Base-by-base conservation (phyloP, 2,329 filamentous ascomycete genomes). In the Xylariales sp. region DNA sequence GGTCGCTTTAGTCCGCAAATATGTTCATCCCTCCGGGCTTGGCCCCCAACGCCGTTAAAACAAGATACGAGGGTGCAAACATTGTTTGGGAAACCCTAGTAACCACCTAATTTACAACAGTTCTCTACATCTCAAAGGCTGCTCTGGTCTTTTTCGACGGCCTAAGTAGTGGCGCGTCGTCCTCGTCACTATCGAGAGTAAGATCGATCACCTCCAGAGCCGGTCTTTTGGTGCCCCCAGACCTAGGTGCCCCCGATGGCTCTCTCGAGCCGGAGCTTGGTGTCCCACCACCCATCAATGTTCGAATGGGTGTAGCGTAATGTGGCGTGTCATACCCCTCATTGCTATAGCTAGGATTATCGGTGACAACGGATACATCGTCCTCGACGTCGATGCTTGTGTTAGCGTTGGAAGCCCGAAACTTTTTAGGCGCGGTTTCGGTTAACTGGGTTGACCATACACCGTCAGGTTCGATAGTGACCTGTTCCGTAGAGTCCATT, bases 391-490 rank as follows among this genome's bases (percentile, higher is more conserved):
- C 81, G 34, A 80, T 71, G 55, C 76, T 71, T 5, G 70, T 69
- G 63, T 75, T 73, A 2, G 73, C 60, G 10, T 75, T 61, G n/a
- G 75, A 75, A 34, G 69, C 62, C 5, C 73, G 69, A 9, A 75
- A 68, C 45, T 73, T 73, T 60, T 71, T 76, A 4, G 77, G 73
- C 45, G 78, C 75, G 2, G 72, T 64, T 43, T 81, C 80, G 3
- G 75, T 72, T 9, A 75, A 75, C 50, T 83, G 82, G 7, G 78
- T 76, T 57, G 80, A 79, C 96, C 96, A 99, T 72, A 86, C 84
- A 2, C 95, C 96, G 71, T 94, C 87, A 0, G 95, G 93, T 74
- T 98, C 93, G 49, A 99, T 93, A 0, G 91, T 94, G 32, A 98
- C 94, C 73, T 97, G 92, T 64, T 97, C 94, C 0, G 91, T 84